phyloP scores from a whole-genome alignment of 805 yeast genomes.

The Candida piceae region DNA sequence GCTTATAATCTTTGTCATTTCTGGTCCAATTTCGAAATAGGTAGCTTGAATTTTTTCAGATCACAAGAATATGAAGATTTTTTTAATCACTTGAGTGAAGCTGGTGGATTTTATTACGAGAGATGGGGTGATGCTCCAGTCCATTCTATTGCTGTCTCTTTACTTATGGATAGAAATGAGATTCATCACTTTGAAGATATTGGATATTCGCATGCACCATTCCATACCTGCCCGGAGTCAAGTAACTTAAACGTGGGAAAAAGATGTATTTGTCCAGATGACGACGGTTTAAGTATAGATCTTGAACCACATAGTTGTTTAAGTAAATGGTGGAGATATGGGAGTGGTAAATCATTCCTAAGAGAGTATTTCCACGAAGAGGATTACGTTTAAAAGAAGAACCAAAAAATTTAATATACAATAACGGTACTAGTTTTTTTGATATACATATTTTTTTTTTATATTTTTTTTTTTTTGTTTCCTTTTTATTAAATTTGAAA shows the following conservation, averaged over 20 bases:
- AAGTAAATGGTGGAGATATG: constrained; percentile 71
- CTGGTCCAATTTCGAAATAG: constrained; percentile 86
- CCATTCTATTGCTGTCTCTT: constrained; percentile 64
- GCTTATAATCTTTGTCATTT: constrained; percentile 77
- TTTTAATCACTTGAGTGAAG: constrained; percentile 57
- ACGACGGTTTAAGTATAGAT: constrained; percentile 38
- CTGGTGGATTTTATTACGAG: constrained; percentile 80
- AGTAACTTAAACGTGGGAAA: constrained; percentile 44
- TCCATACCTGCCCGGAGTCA: constrained; percentile 55
- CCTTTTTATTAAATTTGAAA: too few species aligned
- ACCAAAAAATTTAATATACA: background rate
- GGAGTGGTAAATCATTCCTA: constrained; percentile 54
- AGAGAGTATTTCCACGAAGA: constrained; percentile 35
- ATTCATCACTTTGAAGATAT: constrained; percentile 76
- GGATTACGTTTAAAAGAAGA: constrained; percentile 17
- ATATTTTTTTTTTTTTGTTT: too few species aligned
- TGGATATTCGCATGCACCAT: constrained; percentile 75
- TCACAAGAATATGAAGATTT: constrained; percentile 55
- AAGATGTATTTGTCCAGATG: constrained; percentile 54
- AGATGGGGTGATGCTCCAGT: constrained; percentile 97
- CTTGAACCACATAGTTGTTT: constrained; percentile 54
- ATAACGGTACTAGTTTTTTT: too few species aligned
- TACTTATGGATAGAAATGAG: constrained; percentile 54
- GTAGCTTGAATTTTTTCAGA: constrained; percentile 64
- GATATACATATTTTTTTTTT: too few species aligned